These are phyloP conservation scores for Puccinia novopanici DNA, from an alignment of 1,284 basidiomycete species.

Conservation along the genomic window DNA sequence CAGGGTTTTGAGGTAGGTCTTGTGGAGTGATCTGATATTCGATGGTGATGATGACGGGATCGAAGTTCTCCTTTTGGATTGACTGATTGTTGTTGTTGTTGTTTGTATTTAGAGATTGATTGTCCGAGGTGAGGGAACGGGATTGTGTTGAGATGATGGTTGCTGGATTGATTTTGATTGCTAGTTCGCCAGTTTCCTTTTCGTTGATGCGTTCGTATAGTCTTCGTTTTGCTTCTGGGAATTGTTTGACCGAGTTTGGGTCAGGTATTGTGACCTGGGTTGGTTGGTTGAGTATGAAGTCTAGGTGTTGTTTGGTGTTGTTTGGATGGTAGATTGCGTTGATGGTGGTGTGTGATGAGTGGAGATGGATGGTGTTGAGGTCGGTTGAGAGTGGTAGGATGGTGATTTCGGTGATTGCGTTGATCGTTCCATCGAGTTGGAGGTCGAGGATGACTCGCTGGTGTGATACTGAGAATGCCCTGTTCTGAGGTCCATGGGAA, in stretches of 20 bases:
- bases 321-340: conserved; percentile 52
- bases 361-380: conserved; percentile 76
- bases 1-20: conserved; percentile 68
- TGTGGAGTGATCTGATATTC: conserved; percentile 73
- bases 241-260: conserved; percentile 51
- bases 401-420: conserved; percentile 82
- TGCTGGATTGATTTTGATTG: conserved; percentile 58
- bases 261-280: conserved; percentile 32
- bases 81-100: not conserved
- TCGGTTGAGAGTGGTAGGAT: conserved; percentile 75
- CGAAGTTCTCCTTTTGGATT: conserved; percentile 61
- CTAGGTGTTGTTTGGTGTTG: not conserved
- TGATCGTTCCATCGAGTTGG: conserved; percentile 76
- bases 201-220: conserved; percentile 42
- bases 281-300: conserved; percentile 27
- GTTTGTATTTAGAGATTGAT: conserved; percentile 1
- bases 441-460: conserved; percentile 88
- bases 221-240: conserved; percentile 49
- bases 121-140: too few species aligned
- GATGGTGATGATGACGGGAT: conserved; percentile 74
- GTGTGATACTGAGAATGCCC: conserved; percentile 63
- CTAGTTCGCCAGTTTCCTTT: conserved; percentile 54
- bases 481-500: conserved; percentile 38
- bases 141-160: too few species aligned
- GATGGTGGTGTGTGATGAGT: conserved; percentile 68